Evolutionary conservation across 2,329 filamentous ascomycete genomes (phyloP), one percentile per base, ranked within the genome.

Genomic region (Exophiala spinifera): DNA sequence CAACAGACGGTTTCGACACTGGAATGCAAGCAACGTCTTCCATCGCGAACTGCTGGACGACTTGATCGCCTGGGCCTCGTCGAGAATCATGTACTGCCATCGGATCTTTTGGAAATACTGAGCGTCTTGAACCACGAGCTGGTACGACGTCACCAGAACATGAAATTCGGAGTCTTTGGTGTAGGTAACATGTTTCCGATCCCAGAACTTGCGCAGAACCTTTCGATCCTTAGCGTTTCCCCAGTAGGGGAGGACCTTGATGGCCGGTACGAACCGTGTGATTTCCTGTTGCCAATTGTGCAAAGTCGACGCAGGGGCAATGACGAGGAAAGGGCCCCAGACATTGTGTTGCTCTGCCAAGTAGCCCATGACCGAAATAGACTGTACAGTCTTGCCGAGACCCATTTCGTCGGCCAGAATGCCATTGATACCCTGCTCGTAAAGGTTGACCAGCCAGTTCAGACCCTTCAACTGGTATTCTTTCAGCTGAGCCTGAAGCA

Each of bases 281-380:
- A 99, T 96, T 76, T 99, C 94, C 71, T 99, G 94, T 72, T 99
- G 91, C 94, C 94, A 99, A 69, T 99, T 99, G 84, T 99, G 92
- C 55, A 99, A 77, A 1, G 94, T 99, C 0, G 91, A 96, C 0
- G 94, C 91, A 0, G 94, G 94, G 0, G 94, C 94, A 59, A 99
- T 95, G 62, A 99, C 94, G 46, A 99, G 74, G 77, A 96, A 97
- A 0, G 94, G 94, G 6, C 94, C 94, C 94, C 92, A 97, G 64
- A 97, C 95, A 68, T 96, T 91, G 77, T 99, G 91, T 65, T 91
- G 88, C 75, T 99, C 92, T 1, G 94, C 94, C 28, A 99, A 85
- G 68, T 99, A 97, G 1, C 91, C 91, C 94, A 99, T 97, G 69
- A 99, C 92, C 0, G 94, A 97, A 60, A 99, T 99, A 19, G 92